A percentile compares a stretch with the other conserved stretches of the same genome.
Conservation (phyloP, 164 flowering plant species). For the Piper longum region DNA sequence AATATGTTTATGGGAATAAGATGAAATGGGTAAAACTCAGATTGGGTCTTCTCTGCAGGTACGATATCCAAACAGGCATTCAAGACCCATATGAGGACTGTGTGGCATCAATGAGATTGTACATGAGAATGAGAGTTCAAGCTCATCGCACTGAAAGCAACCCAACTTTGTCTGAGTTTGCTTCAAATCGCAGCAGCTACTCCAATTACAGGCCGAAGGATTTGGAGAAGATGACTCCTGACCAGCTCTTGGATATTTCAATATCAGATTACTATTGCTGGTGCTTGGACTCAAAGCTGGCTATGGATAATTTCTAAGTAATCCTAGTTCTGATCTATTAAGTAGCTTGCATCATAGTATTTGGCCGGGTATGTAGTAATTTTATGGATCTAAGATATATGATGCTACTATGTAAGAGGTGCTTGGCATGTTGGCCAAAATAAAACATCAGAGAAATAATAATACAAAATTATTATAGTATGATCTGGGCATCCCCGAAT, state of each 20-base stretch:
- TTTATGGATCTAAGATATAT: too few relatives aligned
- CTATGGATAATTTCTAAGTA: too few relatives aligned
- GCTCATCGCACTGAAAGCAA: constrained; percentile 27
- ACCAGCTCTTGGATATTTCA: constrained; percentile 55
- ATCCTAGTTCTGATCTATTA: too few relatives aligned
- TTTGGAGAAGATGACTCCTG: constrained; percentile 70
- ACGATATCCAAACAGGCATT: constrained; percentile 65
- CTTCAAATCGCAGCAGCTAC: constrained; percentile 49
- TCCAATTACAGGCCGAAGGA: constrained; percentile 59
- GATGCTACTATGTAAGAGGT: too few relatives aligned
- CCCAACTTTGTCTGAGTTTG: constrained; percentile 38
- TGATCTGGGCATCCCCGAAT: too few relatives aligned
- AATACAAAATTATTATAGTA: too few relatives aligned
- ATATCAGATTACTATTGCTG: constrained; percentile 81
- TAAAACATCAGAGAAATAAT: too few relatives aligned
- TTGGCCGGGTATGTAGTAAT: too few relatives aligned
- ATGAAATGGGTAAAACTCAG: background rate
- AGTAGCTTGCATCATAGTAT: too few relatives aligned
- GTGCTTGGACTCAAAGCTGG: constrained; percentile 56
- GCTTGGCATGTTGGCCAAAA: too few relatives aligned
- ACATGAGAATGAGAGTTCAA: constrained; percentile 65
- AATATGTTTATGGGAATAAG: background rate
- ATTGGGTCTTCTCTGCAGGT: constrained; percentile 20
- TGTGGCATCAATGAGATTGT: constrained; percentile 75
- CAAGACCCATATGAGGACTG: constrained; percentile 93